phyloP scores from a whole-genome alignment of 352 stramenopile species.

The Blastocystis sp. region DNA sequence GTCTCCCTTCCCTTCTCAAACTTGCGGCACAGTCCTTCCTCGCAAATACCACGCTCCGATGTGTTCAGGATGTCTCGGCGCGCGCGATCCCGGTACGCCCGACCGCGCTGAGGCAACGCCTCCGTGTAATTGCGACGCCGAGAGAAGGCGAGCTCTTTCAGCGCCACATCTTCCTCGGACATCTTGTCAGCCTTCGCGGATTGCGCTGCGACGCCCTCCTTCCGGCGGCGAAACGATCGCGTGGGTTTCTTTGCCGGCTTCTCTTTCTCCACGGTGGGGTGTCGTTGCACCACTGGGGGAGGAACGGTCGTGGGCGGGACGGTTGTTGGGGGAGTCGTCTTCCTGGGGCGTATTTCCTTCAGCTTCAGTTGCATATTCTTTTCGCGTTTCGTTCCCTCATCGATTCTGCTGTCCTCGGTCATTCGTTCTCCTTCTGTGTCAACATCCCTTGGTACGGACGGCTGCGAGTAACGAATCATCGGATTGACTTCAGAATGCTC shows the following conservation, averaged over 20 bases:
- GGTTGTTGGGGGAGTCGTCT: too few species aligned
- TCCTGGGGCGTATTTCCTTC: too few species aligned
- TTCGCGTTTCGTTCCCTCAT: too few species aligned
- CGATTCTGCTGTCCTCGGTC: too few species aligned
- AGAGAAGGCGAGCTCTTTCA: not conserved
- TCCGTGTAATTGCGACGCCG: not conserved
- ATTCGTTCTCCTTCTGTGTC: too few species aligned
- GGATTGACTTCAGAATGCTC: too few species aligned
- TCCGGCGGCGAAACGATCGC: not conserved
- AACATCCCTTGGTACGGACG: too few species aligned
- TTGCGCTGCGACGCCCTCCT: not conserved
- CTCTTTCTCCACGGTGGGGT: not conserved
- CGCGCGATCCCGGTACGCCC: not conserved
- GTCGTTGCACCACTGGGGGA: too few species aligned
- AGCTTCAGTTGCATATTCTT: too few species aligned
- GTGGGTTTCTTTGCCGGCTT: not conserved
- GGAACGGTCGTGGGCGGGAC: too few species aligned
- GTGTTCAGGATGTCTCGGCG: slow-evolving; percentile 31
- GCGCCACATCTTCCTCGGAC: not conserved
- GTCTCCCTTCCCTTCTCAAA: not conserved
- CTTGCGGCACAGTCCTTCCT: not conserved
- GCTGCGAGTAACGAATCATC: too few species aligned
- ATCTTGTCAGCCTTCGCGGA: not conserved
- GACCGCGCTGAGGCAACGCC: not conserved
- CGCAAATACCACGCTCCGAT: slow-evolving; percentile 5